Evolutionary conservation across 2,329 filamentous ascomycete genomes (phyloP), one percentile per base, ranked within the genome.

Genomic region (Claviceps pusilla): DNA sequence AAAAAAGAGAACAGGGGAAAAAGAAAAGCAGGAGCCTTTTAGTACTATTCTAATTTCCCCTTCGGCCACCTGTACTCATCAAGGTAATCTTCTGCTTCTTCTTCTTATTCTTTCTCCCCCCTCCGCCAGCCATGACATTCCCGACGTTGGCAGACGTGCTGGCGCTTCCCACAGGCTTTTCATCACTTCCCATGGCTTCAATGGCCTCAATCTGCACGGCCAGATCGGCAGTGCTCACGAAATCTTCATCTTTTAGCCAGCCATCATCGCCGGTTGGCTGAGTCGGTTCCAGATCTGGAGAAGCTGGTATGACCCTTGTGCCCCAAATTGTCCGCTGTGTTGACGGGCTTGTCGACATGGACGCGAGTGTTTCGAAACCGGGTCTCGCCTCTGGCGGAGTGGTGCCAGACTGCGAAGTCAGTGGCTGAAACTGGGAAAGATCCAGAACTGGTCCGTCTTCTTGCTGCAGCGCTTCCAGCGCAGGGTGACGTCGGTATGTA

Each of bases 321-420:
- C 91, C 91, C 91, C 91, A 97, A 0, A 97, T 88, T 0, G 91
- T 97, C 57, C 82, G 83, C 45, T 79, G 74, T 0, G 82, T 80
- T 7, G 81, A 83, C 0, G 90, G 89, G 58, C 87, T 94, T 1
- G 87, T 90, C 4, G 88, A 90, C 60, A 90, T 83, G 1, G 83
- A 84, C 0, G 87, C 86, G 28, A 95, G 70, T 2, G 80, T 79
- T 39, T 78, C 77, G 61, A 88, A 89, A 0, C 79, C 81, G 12
- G 76, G 73, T 24, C 79, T 73, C 50, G 76, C 73, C 43, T 78
- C 77, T 0, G 79, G 78, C 10, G 80, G 76, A 4, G 78, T 73
- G 60, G 78, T 62, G 61, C 78, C 67, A 59, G 71, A 68, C 9
- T 73, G 72, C 1, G 75, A 68, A 33, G 69, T 71, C 12, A 87